Percentiles rank a stretch among this genome's conserved stretches.
Conservation (phyloP, 495 filamentous ascomycete species). For the Bombardia bombarda region DNA sequence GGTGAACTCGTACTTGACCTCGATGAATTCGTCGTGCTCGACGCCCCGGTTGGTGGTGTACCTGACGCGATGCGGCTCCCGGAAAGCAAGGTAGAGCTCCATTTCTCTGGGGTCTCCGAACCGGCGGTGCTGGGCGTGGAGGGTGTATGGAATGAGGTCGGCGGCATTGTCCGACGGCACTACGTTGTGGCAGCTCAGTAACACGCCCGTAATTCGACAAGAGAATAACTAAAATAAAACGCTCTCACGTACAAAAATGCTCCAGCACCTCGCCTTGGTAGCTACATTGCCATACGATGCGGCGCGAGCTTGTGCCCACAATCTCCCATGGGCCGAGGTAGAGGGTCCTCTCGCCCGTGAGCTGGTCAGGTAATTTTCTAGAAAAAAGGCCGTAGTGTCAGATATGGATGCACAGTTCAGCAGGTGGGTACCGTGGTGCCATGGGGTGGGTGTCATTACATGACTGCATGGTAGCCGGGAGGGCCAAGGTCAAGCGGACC, state of each 20-base stretch:
- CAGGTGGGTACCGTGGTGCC: conserved; percentile 1
- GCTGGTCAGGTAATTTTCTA: conserved; percentile 27
- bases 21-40: conserved; percentile 25
- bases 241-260: conserved; percentile 22
- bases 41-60: conserved; percentile 22
- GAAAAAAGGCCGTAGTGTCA: conserved; percentile 9
- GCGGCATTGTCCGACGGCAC: conserved; percentile 24
- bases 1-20: conserved; percentile 31
- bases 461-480: conserved; percentile 29
- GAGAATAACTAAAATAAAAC: background rate
- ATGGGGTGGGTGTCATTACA: conserved; percentile 15
- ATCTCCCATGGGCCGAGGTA: conserved; percentile 33
- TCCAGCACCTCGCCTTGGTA: conserved; percentile 29
- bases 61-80: conserved; percentile 24
- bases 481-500: conserved; percentile 29
- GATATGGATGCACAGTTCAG: conserved; percentile 5
- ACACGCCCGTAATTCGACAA: too few relatives aligned
- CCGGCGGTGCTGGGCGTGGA: conserved; percentile 27
- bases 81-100: conserved; percentile 27
- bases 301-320: conserved; percentile 16
- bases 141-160: conserved; percentile 22
- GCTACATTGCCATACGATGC: conserved; percentile 27
- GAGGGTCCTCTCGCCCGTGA: conserved; percentile 22
- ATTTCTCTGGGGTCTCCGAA: conserved; percentile 26
- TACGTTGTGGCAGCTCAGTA: conserved; percentile 1